Evolutionary conservation across 208 protist species (phyloP).

Genomic region (Wallacemonas rigidus): DNA sequence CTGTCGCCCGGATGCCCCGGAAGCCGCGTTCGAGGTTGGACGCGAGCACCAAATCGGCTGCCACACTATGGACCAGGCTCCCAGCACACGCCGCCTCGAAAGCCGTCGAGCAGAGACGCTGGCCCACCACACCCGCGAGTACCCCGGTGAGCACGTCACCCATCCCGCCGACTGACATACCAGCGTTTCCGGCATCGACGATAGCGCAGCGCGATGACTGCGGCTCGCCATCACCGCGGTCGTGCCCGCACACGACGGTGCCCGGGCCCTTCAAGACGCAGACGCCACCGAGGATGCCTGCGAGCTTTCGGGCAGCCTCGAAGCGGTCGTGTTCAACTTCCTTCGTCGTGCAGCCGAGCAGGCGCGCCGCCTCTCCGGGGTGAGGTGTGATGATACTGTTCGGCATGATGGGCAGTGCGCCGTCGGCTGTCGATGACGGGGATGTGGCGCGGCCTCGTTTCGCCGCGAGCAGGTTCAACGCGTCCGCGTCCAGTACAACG

Average conservation of each 20-base stretch:
- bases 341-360: conserved; percentile 53
- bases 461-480: conserved; percentile 50
- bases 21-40: conserved; percentile 31
- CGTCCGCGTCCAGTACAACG: conserved; percentile 77
- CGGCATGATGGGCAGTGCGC: conserved; percentile 26
- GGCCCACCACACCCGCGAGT: conserved; percentile 53
- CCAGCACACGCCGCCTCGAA: conserved; percentile 59
- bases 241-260: conserved; percentile 43
- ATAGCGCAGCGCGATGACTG: conserved; percentile 32
- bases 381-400: conserved; percentile 79
- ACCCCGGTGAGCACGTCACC: conserved; percentile 83
- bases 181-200: conserved; percentile 78
- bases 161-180: conserved; percentile 87
- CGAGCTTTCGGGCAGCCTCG: conserved; percentile 41
- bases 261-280: conserved; percentile 83
- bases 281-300: conserved; percentile 46
- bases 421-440: not conserved
- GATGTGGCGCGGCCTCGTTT: not conserved
- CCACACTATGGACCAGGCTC: conserved; percentile 57
- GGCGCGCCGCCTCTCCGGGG: conserved; percentile 69
- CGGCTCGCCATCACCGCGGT: not conserved
- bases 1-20: conserved; percentile 68
- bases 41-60: conserved; percentile 63
- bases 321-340: conserved; percentile 79
- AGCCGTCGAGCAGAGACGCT: conserved; percentile 17